A percentile compares a stretch with the other conserved stretches of the same genome.
These are phyloP conservation scores for Cerrena zonata DNA, from an alignment of 1,284 basidiomycete species.

Conservation along the genomic window DNA sequence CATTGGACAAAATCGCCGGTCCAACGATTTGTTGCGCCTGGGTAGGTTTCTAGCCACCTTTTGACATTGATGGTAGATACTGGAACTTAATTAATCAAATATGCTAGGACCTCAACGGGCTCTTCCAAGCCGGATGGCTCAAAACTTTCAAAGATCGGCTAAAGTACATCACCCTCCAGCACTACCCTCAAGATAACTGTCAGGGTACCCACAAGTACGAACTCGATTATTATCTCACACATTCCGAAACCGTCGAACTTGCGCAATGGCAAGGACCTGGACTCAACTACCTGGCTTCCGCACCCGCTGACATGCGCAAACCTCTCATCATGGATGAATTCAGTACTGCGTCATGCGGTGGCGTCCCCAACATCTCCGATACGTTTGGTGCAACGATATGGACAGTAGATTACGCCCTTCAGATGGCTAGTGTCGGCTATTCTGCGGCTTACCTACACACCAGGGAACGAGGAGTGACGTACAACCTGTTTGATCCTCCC, in stretches of 20 bases:
- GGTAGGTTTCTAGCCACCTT: constrained; percentile 27
- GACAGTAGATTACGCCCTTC: constrained; percentile 49
- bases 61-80: too few species aligned
- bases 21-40: constrained; percentile 47
- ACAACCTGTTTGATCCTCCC: constrained; percentile 47
- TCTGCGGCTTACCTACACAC: constrained; percentile 45
- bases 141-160: constrained; percentile 31
- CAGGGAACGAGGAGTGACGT: constrained; percentile 44
- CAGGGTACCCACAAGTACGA: constrained; percentile 21
- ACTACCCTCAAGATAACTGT: constrained; percentile 28
- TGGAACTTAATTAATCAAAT: background rate
- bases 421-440: constrained; percentile 46
- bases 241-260: constrained; percentile 28
- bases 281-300: constrained; percentile 19
- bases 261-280: constrained; percentile 42
- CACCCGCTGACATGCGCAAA: constrained; percentile 23
- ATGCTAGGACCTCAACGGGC: constrained; percentile 33
- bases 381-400: constrained; percentile 61
- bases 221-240: constrained; percentile 27
- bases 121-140: constrained; percentile 40
- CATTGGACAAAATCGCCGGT: constrained; percentile 37
- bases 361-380: constrained; percentile 52
- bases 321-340: constrained; percentile 60
- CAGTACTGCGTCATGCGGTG: constrained; percentile 65
- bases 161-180: constrained; percentile 41